These are phyloP conservation scores for Euphorbia tirucalli DNA, from an alignment of 345 rosid genomes.

Conservation along the genomic window DNA sequence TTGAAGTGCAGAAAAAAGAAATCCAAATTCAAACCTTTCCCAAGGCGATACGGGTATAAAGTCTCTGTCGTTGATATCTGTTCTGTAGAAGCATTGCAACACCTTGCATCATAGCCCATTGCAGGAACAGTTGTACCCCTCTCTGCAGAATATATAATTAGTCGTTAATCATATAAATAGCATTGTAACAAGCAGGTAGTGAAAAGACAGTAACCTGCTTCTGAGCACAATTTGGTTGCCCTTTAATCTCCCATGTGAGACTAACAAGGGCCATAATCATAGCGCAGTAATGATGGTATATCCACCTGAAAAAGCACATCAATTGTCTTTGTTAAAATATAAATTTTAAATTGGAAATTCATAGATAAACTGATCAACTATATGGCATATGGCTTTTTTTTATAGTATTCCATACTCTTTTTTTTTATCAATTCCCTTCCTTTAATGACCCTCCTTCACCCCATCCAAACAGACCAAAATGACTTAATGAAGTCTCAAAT, in stretches of 20 bases:
- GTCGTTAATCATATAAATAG: slow-evolving; percentile 11
- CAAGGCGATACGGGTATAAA: slow-evolving; percentile 94
- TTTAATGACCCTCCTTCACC: background rate
- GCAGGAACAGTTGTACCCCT: slow-evolving; percentile 95
- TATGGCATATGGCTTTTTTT: slow-evolving; percentile 5
- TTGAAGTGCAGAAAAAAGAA: slow-evolving; percentile 5
- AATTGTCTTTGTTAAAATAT: slow-evolving; percentile 12
- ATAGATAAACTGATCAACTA: slow-evolving; percentile 3
- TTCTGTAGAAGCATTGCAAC: slow-evolving; percentile 98
- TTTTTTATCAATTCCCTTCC: background rate
- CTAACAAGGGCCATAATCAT: slow-evolving; percentile 96
- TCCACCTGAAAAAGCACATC: slow-evolving; percentile 73
- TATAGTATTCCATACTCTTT: background rate
- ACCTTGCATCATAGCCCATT: slow-evolving; percentile 99
- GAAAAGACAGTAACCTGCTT: slow-evolving; percentile 65
- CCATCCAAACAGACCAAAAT: background rate
- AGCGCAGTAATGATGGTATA: slow-evolving; percentile 96
- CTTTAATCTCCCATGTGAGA: slow-evolving; percentile 99
- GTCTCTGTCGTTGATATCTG: slow-evolving; percentile 97
- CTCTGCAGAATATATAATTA: slow-evolving; percentile 51
- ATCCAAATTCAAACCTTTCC: slow-evolving; percentile 64
- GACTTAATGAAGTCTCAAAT: background rate
- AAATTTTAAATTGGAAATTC: background rate
- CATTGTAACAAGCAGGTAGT: slow-evolving; percentile 12
- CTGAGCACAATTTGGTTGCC: slow-evolving; percentile 89